Conservation (phyloP, 345 rosid genomes). For the Boechera retrofracta region DNA sequence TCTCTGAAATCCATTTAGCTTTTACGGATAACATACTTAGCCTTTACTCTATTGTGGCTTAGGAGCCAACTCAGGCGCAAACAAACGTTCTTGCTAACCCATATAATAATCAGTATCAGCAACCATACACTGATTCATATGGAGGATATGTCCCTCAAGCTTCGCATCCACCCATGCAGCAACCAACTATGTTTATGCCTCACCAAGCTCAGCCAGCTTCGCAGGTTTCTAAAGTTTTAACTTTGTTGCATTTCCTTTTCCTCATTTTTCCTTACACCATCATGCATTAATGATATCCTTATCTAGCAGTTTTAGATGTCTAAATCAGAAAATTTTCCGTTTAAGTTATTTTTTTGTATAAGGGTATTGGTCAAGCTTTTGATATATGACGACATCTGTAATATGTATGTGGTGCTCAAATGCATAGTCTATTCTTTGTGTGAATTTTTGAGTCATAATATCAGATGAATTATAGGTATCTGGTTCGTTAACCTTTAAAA, state of each 20-base stretch:
- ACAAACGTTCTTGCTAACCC: constrained; percentile 56
- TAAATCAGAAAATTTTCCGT: constrained; percentile 30
- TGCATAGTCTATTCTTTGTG: constrained; percentile 18
- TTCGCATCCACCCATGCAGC: constrained; percentile 51
- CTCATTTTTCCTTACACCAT: constrained; percentile 11
- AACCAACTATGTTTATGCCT: constrained; percentile 71
- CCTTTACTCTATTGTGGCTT: constrained; percentile 42
- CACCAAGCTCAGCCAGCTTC: constrained; percentile 62
- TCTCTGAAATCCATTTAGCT: constrained; percentile 25
- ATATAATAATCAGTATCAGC: constrained; percentile 71
- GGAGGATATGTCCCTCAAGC: constrained; percentile 59
- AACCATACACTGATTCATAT: constrained; percentile 53
- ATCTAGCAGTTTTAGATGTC: constrained; percentile 33
- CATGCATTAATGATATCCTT: constrained; percentile 20
- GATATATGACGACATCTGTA: constrained; percentile 7
- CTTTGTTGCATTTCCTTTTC: constrained; percentile 25
- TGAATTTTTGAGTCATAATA: constrained; percentile 14
- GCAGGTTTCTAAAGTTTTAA: constrained; percentile 58
- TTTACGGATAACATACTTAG: constrained; percentile 19
- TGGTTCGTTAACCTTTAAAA: constrained; percentile 10
- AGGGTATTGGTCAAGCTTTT: constrained; percentile 24
- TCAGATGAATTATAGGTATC: constrained; percentile 14
- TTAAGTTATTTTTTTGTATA: constrained; percentile 11
- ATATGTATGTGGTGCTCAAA: constrained; percentile 14
- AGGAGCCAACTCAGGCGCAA: constrained; percentile 45